Percentiles rank a stretch among this genome's conserved stretches.
phyloP scores from a whole-genome alignment of 2,329 filamentous ascomycete genomes.

The Rhinocladiella mackenziei region DNA sequence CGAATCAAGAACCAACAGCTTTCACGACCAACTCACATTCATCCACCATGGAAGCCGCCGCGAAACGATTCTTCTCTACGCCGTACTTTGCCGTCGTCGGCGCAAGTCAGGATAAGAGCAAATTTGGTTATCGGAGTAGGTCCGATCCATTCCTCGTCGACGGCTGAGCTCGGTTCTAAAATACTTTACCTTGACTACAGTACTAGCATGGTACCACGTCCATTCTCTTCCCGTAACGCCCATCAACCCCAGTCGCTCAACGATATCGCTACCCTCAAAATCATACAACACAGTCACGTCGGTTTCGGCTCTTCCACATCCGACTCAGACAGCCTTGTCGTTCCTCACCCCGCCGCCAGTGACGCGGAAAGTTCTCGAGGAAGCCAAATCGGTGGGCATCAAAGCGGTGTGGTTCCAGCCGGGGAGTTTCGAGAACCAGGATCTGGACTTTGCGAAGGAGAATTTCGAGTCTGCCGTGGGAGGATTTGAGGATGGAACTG shows the following conservation, averaged over 20 bases:
- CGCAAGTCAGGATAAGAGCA: slow-evolving; percentile 76
- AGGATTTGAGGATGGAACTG: slow-evolving; percentile 54
- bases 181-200: slow-evolving; percentile 43
- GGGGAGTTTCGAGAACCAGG: slow-evolving; percentile 75
- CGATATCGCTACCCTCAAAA: slow-evolving; percentile 59
- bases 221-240: slow-evolving; percentile 74
- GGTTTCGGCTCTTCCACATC: slow-evolving; percentile 61
- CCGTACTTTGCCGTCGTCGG: slow-evolving; percentile 83
- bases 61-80: slow-evolving; percentile 74
- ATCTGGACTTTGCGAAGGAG: slow-evolving; percentile 63
- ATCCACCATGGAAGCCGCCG: slow-evolving; percentile 60
- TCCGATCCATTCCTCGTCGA: no score
- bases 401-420: slow-evolving; percentile 85
- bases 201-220: slow-evolving; percentile 82
- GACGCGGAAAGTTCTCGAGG: slow-evolving; percentile 68
- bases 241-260: slow-evolving; percentile 68
- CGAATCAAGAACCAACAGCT: no score
- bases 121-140: slow-evolving; percentile 65
- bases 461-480: slow-evolving; percentile 68
- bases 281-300: slow-evolving; percentile 62
- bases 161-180: no score
- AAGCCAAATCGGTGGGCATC: slow-evolving; percentile 71
- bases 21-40: neutral
- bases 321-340: slow-evolving; percentile 69
- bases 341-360: slow-evolving; percentile 81